A percentile compares a stretch with the other conserved stretches of the same genome.
Conservation (phyloP, 208 protist species). For the Phytomonas francai region DNA sequence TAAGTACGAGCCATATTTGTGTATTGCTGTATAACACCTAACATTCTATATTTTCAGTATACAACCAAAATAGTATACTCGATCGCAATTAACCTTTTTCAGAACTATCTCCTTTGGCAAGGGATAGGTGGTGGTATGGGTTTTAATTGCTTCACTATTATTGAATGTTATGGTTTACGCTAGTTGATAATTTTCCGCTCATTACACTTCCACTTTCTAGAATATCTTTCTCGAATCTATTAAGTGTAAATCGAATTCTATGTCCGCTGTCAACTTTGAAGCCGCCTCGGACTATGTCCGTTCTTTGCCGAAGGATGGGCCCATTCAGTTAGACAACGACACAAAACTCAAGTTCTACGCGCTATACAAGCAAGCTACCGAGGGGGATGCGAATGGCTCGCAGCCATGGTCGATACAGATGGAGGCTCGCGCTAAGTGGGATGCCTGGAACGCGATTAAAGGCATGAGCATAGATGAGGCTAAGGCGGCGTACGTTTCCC, state of each 20-base stretch:
- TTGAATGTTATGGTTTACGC: background rate
- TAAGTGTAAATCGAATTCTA: slow-evolving; percentile 6
- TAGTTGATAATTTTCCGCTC: background rate
- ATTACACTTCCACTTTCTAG: background rate
- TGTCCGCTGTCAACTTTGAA: slow-evolving; percentile 77
- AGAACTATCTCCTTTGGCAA: background rate
- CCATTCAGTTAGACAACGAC: slow-evolving; percentile 81
- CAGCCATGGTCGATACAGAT: slow-evolving; percentile 91
- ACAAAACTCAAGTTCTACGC: slow-evolving; percentile 92
- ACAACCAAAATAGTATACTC: background rate
- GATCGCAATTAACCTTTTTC: background rate
- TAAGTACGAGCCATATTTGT: background rate
- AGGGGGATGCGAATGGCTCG: slow-evolving; percentile 86
- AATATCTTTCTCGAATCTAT: background rate
- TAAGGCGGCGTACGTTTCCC: slow-evolving; percentile 84
- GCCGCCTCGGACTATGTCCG: slow-evolving; percentile 78
- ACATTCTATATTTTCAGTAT: background rate
- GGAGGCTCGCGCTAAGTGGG: slow-evolving; percentile 92
- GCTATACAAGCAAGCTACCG: slow-evolving; percentile 96
- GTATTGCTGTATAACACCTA: background rate
- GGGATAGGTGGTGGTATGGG: background rate
- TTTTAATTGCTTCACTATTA: background rate
- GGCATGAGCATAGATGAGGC: slow-evolving; percentile 89
- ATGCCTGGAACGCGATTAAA: slow-evolving; percentile 89
- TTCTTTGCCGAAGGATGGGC: slow-evolving; percentile 67